These are phyloP conservation scores for Exophiala spinifera DNA, from an alignment of 2,329 filamentous ascomycete species.

Conservation along the genomic window DNA sequence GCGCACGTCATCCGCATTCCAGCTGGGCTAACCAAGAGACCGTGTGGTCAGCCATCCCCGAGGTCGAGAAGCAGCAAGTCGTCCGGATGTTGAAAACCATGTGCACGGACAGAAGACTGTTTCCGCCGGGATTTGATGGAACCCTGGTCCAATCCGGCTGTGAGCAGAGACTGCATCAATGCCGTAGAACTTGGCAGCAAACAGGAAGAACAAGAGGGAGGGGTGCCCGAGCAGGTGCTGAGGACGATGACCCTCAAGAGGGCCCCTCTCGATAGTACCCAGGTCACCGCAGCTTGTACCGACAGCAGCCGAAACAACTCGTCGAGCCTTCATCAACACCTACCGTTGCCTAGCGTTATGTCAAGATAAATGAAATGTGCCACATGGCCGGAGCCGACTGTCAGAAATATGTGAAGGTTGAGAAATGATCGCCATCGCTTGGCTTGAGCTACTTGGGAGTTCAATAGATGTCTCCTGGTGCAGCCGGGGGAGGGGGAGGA, in stretches of 20 bases:
- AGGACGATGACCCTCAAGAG: conserved; percentile 4
- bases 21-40: conserved; percentile 22
- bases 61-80: conserved; percentile 18
- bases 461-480: too few species aligned
- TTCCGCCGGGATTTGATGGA: conserved; percentile 14
- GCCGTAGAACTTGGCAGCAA: conserved; percentile 24
- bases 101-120: conserved; percentile 16
- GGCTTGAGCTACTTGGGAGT: too few species aligned
- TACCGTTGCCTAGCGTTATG: not conserved
- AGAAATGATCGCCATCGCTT: too few species aligned
- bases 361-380: too few species aligned
- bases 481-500: too few species aligned
- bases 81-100: conserved; percentile 21
- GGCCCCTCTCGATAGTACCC: not conserved
- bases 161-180: conserved; percentile 22
- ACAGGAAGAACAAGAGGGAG: conserved; percentile 18
- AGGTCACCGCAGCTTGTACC: not conserved
- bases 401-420: too few species aligned
- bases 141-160: conserved; percentile 16
- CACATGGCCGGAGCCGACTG: too few species aligned
- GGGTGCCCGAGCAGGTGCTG: conserved; percentile 10
- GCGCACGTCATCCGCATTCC: conserved; percentile 18
- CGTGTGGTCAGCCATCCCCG: conserved; percentile 23
- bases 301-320: conserved; percentile 1
- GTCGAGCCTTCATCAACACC: not conserved